Percentiles rank a stretch among this genome's conserved stretches.
These are phyloP conservation scores for Calocybe gambosa DNA, from an alignment of 1,284 basidiomycete species.

Conservation along the genomic window DNA sequence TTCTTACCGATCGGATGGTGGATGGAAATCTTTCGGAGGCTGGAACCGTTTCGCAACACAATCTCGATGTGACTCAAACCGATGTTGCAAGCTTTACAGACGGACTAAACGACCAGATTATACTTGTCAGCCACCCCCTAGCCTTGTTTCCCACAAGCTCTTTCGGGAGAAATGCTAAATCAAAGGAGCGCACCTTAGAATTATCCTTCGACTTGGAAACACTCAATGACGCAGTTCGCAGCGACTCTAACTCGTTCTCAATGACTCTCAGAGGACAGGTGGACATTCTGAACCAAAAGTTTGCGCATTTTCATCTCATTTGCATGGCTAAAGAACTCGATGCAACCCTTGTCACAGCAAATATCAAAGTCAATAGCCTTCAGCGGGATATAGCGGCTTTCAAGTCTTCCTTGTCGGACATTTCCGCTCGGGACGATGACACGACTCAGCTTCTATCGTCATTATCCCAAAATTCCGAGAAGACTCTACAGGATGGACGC, in stretches of 20 bases:
- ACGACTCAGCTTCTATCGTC: slow-evolving; percentile 27
- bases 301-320: slow-evolving; percentile 44
- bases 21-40: slow-evolving; percentile 23
- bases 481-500: slow-evolving; percentile 28
- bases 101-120: slow-evolving; percentile 41
- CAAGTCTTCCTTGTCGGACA: slow-evolving; percentile 25
- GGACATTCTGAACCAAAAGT: slow-evolving; percentile 42
- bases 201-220: slow-evolving; percentile 52
- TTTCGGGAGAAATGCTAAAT: slow-evolving; percentile 28
- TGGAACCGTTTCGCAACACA: slow-evolving; percentile 28
- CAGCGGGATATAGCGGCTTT: slow-evolving; percentile 30
- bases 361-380: slow-evolving; percentile 34
- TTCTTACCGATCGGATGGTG: slow-evolving; percentile 29
- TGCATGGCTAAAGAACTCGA: slow-evolving; percentile 53
- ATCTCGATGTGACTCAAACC: slow-evolving; percentile 31
- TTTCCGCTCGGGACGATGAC: slow-evolving; percentile 14
- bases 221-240: slow-evolving; percentile 65
- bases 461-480: slow-evolving; percentile 33
- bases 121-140: slow-evolving; percentile 40
- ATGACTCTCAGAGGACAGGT: slow-evolving; percentile 55
- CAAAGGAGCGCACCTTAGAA: slow-evolving; percentile 29
- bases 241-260: slow-evolving; percentile 63
- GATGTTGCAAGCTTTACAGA: slow-evolving; percentile 42
- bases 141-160: slow-evolving; percentile 13
- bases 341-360: slow-evolving; percentile 27